Percentiles rank a stretch among this genome's conserved stretches.
These are phyloP conservation scores for Pseudonitzschia delicatissima DNA, from an alignment of 108 stramenopile genomes.

Conservation along the genomic window DNA sequence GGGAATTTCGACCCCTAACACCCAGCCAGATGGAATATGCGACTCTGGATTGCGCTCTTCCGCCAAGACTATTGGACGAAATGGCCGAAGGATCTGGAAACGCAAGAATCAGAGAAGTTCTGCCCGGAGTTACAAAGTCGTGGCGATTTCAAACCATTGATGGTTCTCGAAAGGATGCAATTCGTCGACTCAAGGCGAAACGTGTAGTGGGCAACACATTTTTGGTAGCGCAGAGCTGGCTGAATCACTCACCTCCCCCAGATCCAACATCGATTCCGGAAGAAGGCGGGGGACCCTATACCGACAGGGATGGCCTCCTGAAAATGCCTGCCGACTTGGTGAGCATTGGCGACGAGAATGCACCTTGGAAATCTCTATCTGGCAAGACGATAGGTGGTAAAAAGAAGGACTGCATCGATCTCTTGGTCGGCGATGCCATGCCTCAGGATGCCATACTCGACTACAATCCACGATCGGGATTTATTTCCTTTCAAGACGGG, in stretches of 20 bases:
- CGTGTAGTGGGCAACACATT: conserved; percentile 26
- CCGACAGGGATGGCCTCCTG: conserved; percentile 18
- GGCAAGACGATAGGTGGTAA: conserved; percentile 21
- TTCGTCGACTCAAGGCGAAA: conserved; percentile 32
- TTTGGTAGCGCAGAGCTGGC: conserved; percentile 38
- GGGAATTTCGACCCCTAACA: conserved; percentile 34
- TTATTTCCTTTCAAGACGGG: conserved; percentile 26
- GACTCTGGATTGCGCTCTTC: conserved; percentile 35
- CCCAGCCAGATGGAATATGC: conserved; percentile 41
- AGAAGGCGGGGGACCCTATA: conserved; percentile 24
- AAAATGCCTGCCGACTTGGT: conserved; percentile 33
- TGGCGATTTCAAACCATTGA: conserved; percentile 7
- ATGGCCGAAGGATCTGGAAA: conserved; percentile 11
- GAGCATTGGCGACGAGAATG: background rate
- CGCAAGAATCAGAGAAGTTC: conserved; percentile 5
- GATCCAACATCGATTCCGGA: conserved; percentile 18
- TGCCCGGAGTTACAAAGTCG: background rate
- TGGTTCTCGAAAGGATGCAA: conserved; percentile 1
- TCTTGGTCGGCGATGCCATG: conserved; percentile 9
- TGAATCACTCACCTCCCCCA: conserved; percentile 15
- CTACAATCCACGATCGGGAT: conserved; percentile 32
- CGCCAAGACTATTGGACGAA: conserved; percentile 2
- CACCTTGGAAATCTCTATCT: background rate
- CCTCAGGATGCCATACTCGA: conserved; percentile 21
- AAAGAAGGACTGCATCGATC: conserved; percentile 27